phyloP scores from a whole-genome alignment of 1,139 yeast species.

The Yamadazyma taylorii region DNA sequence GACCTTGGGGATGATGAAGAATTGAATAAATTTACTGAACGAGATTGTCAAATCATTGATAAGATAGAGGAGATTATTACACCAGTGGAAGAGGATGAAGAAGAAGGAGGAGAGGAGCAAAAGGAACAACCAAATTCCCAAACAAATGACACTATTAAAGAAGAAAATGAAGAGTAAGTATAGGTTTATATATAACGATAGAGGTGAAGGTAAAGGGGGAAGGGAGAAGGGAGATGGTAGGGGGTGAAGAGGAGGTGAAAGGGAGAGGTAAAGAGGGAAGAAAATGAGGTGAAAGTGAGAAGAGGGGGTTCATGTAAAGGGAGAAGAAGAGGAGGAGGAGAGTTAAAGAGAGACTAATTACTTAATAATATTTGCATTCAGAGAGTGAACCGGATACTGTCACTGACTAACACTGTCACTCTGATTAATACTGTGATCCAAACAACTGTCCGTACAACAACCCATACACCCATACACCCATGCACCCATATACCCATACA shows the following conservation, averaged over 20 bases:
- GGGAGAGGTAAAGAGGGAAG: too few relatives aligned
- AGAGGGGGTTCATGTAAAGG: too few relatives aligned
- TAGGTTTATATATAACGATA: neutral
- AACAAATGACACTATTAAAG: slow-evolving; percentile 6
- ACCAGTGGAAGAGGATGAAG: slow-evolving; percentile 44
- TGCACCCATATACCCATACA: too few relatives aligned
- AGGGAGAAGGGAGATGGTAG: neutral
- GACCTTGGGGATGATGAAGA: slow-evolving; percentile 66
- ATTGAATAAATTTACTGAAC: slow-evolving; percentile 61
- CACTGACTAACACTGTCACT: too few relatives aligned
- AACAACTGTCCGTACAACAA: too few relatives aligned
- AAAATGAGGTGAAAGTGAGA: too few relatives aligned
- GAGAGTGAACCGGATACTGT: too few relatives aligned
- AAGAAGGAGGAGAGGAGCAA: slow-evolving; percentile 33
- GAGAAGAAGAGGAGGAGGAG: too few relatives aligned
- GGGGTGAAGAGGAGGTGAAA: neutral
- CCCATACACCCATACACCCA: too few relatives aligned
- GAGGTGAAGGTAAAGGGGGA: neutral
- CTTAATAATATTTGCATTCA: too few relatives aligned
- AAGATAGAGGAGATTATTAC: slow-evolving; percentile 56
- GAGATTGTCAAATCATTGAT: slow-evolving; percentile 56
- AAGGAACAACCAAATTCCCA: slow-evolving; percentile 21
- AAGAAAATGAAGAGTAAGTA: slow-evolving; percentile 7
- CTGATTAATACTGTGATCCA: too few relatives aligned
- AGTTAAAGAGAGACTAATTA: too few relatives aligned